Percentiles rank a stretch among this genome's conserved stretches.
Conservation (phyloP, 75 land plant species). For the Cunninghamia lanceolata region DNA sequence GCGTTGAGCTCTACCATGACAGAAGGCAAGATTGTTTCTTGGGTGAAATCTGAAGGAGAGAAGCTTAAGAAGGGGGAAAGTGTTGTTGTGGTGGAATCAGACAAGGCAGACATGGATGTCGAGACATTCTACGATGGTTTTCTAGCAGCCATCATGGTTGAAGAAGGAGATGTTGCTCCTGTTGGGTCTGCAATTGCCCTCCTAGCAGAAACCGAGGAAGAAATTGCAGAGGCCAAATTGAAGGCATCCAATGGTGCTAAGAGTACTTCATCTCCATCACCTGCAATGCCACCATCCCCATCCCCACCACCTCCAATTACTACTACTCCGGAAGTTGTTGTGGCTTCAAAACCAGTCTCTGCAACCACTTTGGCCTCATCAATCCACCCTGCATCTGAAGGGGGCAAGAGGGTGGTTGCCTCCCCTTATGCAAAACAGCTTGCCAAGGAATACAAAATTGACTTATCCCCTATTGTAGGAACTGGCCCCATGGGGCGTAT, state of each 20-base stretch:
- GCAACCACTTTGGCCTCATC: slow-evolving; percentile 10
- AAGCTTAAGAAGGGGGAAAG: slow-evolving; percentile 76
- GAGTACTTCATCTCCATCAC: slow-evolving; percentile 15
- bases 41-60: slow-evolving; percentile 81
- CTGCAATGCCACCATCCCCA: slow-evolving; percentile 21
- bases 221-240: slow-evolving; percentile 53
- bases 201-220: slow-evolving; percentile 69
- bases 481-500: slow-evolving; percentile 71
- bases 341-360: not conserved
- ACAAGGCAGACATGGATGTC: slow-evolving; percentile 95
- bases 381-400: slow-evolving; percentile 51
- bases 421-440: slow-evolving; percentile 89
- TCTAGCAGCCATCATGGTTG: slow-evolving; percentile 70
- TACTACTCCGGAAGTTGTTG: slow-evolving; percentile 2
- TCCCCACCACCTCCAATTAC: slow-evolving; percentile 16
- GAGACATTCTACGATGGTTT: slow-evolving; percentile 91
- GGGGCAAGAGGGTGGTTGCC: slow-evolving; percentile 62
- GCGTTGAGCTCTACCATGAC: slow-evolving; percentile 94
- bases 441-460: slow-evolving; percentile 72
- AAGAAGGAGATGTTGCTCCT: slow-evolving; percentile 68
- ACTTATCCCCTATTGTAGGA: slow-evolving; percentile 47
- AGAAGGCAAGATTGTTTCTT: slow-evolving; percentile 86
- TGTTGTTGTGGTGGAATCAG: slow-evolving; percentile 93
- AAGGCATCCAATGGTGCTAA: slow-evolving; percentile 24
- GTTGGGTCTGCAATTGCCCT: slow-evolving; percentile 87